Evolutionary conservation across 176 grass and related monocot species (phyloP).

Genomic region (Carex scoparia): DNA sequence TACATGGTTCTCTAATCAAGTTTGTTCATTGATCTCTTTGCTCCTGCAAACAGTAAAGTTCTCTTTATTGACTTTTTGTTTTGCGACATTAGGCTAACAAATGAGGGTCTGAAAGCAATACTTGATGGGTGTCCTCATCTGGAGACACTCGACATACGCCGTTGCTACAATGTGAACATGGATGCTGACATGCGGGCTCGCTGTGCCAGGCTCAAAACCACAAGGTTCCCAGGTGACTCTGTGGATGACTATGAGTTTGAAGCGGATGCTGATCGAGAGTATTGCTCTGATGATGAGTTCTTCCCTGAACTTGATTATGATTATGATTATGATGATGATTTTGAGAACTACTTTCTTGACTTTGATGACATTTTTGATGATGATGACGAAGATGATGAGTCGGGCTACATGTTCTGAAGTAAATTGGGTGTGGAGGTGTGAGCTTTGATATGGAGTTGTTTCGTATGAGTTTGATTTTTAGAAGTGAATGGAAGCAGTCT

Average conservation of each 20-base stretch:
- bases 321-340: slow-evolving; percentile 4
- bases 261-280: background rate
- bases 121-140: slow-evolving; percentile 34
- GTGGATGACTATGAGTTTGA: slow-evolving; percentile 12
- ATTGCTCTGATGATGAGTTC: background rate
- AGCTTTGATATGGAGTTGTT: background rate
- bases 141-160: slow-evolving; percentile 29
- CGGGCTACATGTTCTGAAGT: background rate
- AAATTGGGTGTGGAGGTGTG: background rate
- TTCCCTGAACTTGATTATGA: background rate
- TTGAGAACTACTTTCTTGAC: background rate
- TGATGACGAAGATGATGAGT: background rate
- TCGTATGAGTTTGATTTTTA: background rate
- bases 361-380: background rate
- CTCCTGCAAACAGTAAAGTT: background rate
- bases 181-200: slow-evolving; percentile 16
- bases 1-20: background rate
- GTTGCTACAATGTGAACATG: slow-evolving; percentile 25
- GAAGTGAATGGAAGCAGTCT: background rate
- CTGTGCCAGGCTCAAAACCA: slow-evolving; percentile 24
- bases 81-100: background rate
- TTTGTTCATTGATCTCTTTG: background rate
- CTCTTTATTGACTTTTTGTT: background rate
- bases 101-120: slow-evolving; percentile 32
- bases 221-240: slow-evolving; percentile 11